Conservation (phyloP, 2,329 filamentous ascomycete genomes). For the Plenodomus biglobosus region DNA sequence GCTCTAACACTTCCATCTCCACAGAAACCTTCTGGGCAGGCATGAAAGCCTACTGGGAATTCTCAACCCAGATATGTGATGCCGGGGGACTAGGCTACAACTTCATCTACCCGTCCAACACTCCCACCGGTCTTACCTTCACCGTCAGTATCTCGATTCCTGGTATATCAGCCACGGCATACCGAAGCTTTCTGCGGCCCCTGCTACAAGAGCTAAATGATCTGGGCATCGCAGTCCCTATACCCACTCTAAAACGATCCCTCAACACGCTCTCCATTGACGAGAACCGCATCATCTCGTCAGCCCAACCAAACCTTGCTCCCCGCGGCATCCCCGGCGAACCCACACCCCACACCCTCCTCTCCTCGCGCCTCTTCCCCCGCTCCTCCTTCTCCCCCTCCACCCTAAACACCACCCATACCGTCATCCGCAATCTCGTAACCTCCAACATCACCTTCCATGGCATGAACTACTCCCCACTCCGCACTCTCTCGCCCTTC, state of each 20-base stretch:
- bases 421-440: conserved; percentile 23
- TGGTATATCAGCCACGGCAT: conserved; percentile 11
- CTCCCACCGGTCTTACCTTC: conserved; percentile 21
- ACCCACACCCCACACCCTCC: conserved; percentile 22
- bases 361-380: conserved; percentile 30
- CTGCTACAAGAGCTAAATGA: conserved; percentile 20
- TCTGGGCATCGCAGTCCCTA: conserved; percentile 19
- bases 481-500: conserved; percentile 5
- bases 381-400: conserved; percentile 14
- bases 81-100: conserved; percentile 30
- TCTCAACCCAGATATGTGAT: conserved; percentile 18
- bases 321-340: conserved; percentile 13
- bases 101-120: conserved; percentile 23
- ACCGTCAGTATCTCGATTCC: conserved; percentile 23
- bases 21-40: conserved; percentile 31
- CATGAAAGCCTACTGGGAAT: conserved; percentile 23
- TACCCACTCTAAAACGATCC: conserved; percentile 9
- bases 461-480: conserved; percentile 28
- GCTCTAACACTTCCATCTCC: conserved; percentile 12
- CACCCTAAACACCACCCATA: conserved; percentile 5
- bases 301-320: too few relatives aligned
- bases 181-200: conserved; percentile 19
- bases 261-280: too few relatives aligned
- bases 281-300: too few relatives aligned
- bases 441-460: conserved; percentile 28